These are phyloP conservation scores for Termitomyces sp. DNA, from an alignment of 768 basidiomycete genomes.

Conservation along the genomic window DNA sequence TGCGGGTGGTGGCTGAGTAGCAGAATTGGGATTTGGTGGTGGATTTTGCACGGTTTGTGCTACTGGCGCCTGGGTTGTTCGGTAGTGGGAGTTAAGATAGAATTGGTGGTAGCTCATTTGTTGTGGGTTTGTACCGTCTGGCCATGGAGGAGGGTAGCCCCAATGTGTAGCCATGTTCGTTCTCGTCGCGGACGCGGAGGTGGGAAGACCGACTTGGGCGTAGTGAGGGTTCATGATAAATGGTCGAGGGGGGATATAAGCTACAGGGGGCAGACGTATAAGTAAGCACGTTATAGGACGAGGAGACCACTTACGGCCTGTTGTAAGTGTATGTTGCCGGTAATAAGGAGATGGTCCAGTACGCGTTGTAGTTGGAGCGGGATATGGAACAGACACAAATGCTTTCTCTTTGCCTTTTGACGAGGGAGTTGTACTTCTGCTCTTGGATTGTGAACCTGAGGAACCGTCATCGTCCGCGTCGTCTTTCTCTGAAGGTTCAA, in stretches of 20 bases:
- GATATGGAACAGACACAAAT: conserved; percentile 19
- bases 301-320: conserved; percentile 29
- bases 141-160: conserved; percentile 39
- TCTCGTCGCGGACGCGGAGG: conserved; percentile 52
- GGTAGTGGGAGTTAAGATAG: conserved; percentile 45
- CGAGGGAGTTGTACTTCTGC: conserved; percentile 47
- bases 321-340: conserved; percentile 54
- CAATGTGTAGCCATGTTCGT: conserved; percentile 37
- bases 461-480: conserved; percentile 30
- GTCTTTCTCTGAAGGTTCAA: conserved; percentile 41
- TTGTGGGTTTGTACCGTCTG: conserved; percentile 24
- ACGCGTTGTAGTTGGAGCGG: conserved; percentile 24
- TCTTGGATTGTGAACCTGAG: conserved; percentile 41
- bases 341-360: conserved; percentile 57
- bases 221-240: conserved; percentile 41
- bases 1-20: background rate
- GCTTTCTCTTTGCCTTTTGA: conserved; percentile 38
- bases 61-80: conserved; percentile 14
- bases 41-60: conserved; percentile 9
- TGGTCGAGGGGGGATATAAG: conserved; percentile 36
- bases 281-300: background rate
- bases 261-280: conserved; percentile 21
- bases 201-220: conserved; percentile 44
- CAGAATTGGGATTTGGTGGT: conserved; percentile 2
- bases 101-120: conserved; percentile 32